phyloP scores from a whole-genome alignment of 23 red algal genomes.

The Gracilaria vermiculophylla region DNA sequence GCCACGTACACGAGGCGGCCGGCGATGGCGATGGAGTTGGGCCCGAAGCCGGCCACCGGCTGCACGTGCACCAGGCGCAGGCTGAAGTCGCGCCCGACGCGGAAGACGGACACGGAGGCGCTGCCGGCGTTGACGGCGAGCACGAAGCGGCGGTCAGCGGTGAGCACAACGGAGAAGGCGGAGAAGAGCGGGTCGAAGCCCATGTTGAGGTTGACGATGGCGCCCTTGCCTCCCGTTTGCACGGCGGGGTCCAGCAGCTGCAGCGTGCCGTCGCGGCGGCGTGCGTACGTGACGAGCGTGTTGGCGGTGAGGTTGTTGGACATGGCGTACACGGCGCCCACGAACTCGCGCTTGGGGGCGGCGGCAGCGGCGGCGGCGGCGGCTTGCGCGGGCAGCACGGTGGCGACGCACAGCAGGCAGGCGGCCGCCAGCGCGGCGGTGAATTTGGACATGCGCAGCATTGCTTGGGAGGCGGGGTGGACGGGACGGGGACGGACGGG shows the following conservation, averaged over 20 bases:
- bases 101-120: constrained; percentile 22
- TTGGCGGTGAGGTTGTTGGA: constrained; percentile 22
- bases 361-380: no score
- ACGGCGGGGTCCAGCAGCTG: neutral
- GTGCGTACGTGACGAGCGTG: constrained; percentile 9
- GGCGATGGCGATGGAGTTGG: neutral
- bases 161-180: constrained; percentile 18
- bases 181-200: constrained; percentile 39
- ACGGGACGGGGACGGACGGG: no score
- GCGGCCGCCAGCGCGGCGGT: no score
- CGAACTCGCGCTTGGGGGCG: no score
- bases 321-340: constrained; percentile 24
- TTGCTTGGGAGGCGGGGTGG: no score
- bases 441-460: no score
- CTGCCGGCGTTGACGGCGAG: constrained; percentile 45
- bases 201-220: neutral
- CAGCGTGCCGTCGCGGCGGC: constrained; percentile 7
- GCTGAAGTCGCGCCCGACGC: neutral
- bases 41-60: constrained; percentile 5
- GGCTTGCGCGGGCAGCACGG: no score
- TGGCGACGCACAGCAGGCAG: no score
- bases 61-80: neutral
- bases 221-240: constrained; percentile 17
- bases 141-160: neutral
- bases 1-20: constrained; percentile 17